These are phyloP conservation scores for Pseudoperonospora humuli DNA, from an alignment of 352 stramenopile species.

Conservation along the genomic window DNA sequence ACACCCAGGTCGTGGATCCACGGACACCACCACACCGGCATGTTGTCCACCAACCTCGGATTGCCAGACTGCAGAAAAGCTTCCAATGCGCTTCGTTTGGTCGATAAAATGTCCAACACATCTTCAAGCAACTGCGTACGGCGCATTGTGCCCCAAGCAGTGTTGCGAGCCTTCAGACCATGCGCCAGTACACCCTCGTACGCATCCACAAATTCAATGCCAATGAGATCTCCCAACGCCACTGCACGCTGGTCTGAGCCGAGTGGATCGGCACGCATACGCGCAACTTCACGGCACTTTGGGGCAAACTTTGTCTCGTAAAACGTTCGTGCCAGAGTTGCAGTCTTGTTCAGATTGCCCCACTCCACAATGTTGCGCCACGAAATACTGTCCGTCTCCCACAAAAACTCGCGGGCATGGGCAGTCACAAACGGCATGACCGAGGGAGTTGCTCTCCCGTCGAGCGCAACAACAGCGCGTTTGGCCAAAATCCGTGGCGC, in stretches of 20 bases:
- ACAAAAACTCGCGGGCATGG: constrained; percentile 43
- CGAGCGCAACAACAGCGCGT: constrained; percentile 24
- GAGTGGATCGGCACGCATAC: constrained; percentile 73
- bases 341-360: constrained; percentile 80
- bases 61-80: constrained; percentile 52
- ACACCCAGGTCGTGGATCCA: constrained; percentile 80
- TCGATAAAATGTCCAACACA: constrained; percentile 53
- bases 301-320: constrained; percentile 70
- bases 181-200: constrained; percentile 77
- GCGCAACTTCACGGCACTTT: constrained; percentile 68
- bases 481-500: constrained; percentile 74
- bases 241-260: constrained; percentile 67
- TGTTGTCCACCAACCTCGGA: constrained; percentile 48
- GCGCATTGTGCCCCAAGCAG: constrained; percentile 74
- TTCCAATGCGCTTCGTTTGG: constrained; percentile 29
- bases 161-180: constrained; percentile 79
- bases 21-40: constrained; percentile 86
- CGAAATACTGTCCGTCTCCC: constrained; percentile 73
- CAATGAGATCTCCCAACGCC: constrained; percentile 65
- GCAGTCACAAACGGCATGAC: constrained; percentile 27
- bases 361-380: constrained; percentile 80
- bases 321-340: constrained; percentile 43
- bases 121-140: constrained; percentile 68
- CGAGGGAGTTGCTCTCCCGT: constrained; percentile 22
- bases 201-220: constrained; percentile 82